A percentile compares a stretch with the other conserved stretches of the same genome.
Conservation (phyloP, 1,284 basidiomycete species). For the Ustilago nuda region DNA sequence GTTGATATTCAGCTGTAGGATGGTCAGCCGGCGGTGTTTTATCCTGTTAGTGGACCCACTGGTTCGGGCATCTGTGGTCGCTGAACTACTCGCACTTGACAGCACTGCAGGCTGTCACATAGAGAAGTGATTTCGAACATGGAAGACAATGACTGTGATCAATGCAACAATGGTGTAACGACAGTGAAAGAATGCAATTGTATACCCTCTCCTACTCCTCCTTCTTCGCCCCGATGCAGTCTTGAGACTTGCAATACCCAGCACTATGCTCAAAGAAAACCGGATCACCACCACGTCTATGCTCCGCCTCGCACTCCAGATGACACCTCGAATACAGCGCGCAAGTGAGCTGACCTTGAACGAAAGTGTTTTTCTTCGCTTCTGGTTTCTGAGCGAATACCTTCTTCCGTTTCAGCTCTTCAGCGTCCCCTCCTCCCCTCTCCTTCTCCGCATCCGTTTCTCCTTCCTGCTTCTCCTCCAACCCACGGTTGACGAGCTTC, state of each 20-base stretch:
- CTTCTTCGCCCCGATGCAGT: not conserved
- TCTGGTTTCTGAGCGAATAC: conserved; percentile 19
- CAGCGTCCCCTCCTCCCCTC: not conserved
- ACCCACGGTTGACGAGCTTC: conserved; percentile 10
- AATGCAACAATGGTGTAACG: too few relatives aligned
- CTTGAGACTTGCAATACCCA: conserved; percentile 25
- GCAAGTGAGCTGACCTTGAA: conserved; percentile 27
- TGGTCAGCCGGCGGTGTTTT: conserved; percentile 28
- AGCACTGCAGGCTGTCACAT: not conserved
- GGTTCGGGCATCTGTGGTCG: conserved; percentile 26
- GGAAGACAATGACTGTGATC: not conserved
- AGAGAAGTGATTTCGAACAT: not conserved
- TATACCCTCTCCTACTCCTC: not conserved
- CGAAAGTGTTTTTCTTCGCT: conserved; percentile 32
- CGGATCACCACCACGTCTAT: conserved; percentile 6
- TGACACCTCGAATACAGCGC: conserved; percentile 29
- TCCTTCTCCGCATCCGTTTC: not conserved
- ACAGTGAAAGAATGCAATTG: not conserved
- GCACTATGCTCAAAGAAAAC: conserved; percentile 22
- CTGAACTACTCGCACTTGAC: not conserved
- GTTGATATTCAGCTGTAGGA: conserved; percentile 50
- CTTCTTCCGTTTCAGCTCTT: not conserved
- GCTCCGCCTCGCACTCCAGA: conserved; percentile 19
- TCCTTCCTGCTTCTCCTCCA: not conserved
- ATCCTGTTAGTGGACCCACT: conserved; percentile 9